A percentile compares a stretch with the other conserved stretches of the same genome.
These are phyloP conservation scores for Pseudopediastrum boryanum DNA, from an alignment of 139 green algal genomes.

Conservation along the genomic window DNA sequence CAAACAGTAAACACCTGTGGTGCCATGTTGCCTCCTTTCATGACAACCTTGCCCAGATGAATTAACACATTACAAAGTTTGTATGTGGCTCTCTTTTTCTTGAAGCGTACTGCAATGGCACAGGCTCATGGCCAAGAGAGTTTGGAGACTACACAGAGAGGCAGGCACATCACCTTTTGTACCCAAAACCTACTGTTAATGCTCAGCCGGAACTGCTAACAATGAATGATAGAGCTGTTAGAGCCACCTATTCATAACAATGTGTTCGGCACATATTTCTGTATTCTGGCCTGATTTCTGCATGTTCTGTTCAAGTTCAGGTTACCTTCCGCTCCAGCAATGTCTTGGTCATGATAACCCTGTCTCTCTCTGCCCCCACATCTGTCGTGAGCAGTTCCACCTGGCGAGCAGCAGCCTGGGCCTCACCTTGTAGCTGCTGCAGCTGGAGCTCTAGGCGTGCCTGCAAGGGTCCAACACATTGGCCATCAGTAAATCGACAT, in stretches of 20 bases:
- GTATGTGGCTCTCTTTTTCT: no score
- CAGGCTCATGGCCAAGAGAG: no score
- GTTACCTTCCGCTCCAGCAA: conserved; percentile 32
- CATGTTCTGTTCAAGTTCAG: no score
- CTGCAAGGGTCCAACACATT: neutral
- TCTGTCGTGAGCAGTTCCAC: conserved; percentile 23
- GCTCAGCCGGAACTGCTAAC: neutral
- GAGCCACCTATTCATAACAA: neutral
- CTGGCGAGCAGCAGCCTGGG: conserved; percentile 4
- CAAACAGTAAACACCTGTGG: no score
- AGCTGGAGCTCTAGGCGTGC: conserved; percentile 29
- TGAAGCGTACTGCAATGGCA: no score
- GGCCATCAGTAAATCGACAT: neutral
- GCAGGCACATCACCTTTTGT: no score
- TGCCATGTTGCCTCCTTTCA: no score
- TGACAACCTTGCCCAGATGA: no score
- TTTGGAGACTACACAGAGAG: no score
- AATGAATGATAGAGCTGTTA: neutral
- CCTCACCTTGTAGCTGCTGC: conserved; percentile 21
- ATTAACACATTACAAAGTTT: no score
- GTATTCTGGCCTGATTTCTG: no score
- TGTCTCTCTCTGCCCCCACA: conserved; percentile 24
- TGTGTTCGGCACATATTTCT: neutral
- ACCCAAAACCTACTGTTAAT: no score
- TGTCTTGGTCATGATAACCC: neutral